A percentile compares a stretch with the other conserved stretches of the same genome.
These are phyloP conservation scores for Pharnaceum exiguum DNA, from an alignment of 148 eudicot genomes.

Conservation along the genomic window DNA sequence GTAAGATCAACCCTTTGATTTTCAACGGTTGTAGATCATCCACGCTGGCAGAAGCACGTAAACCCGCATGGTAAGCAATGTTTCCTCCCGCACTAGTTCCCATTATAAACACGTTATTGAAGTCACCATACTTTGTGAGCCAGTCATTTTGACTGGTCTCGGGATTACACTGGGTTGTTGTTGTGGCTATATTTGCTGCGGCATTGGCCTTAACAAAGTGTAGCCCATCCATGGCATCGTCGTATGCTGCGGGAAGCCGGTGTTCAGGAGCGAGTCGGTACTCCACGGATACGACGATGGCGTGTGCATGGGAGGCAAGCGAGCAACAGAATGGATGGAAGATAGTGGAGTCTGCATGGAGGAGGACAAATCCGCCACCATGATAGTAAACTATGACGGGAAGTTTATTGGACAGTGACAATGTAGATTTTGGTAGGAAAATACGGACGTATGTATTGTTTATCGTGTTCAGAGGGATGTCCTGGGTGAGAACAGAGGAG, in stretches of 20 bases:
- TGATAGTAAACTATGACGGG: conserved; percentile 33
- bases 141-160: conserved; percentile 17
- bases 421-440: conserved; percentile 18
- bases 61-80: conserved; percentile 31
- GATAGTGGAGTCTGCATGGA: conserved; percentile 10
- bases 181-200: neutral
- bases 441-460: conserved; percentile 25
- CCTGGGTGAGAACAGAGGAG: conserved; percentile 23
- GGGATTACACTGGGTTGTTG: too few species aligned
- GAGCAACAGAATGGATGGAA: conserved; percentile 19
- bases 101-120: conserved; percentile 22
- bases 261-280: conserved; percentile 45
- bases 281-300: conserved; percentile 32
- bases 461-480: conserved; percentile 22
- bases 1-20: conserved; percentile 31
- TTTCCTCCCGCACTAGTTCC: conserved; percentile 56
- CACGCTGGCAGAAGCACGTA: neutral
- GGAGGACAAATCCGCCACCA: conserved; percentile 36
- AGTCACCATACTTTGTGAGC: conserved; percentile 29
- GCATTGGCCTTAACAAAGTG: conserved; percentile 17
- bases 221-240: conserved; percentile 32
- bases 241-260: conserved; percentile 49
- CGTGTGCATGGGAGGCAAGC: conserved; percentile 11
- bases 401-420: conserved; percentile 8
- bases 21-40: conserved; percentile 20